phyloP scores from a whole-genome alignment of 83 land plant species.

The Picea engelmannii region DNA sequence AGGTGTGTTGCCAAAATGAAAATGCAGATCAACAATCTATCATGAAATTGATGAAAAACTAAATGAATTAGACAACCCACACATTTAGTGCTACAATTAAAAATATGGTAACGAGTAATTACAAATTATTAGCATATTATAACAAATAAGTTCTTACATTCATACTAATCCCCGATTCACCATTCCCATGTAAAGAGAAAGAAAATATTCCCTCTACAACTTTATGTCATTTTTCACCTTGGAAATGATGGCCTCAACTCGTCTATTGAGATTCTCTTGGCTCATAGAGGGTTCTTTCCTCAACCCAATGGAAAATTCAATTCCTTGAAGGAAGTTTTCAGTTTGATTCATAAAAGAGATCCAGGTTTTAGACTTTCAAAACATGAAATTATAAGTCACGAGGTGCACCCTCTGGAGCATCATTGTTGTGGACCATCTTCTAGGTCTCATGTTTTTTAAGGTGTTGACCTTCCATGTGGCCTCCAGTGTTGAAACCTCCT shows the following conservation, averaged over 20 bases:
- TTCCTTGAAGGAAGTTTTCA: conserved; percentile 13
- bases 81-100: too few species aligned
- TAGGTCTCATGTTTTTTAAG: conserved; percentile 60
- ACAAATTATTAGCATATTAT: too few species aligned
- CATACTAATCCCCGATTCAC: conserved; percentile 17
- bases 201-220: conserved; percentile 61
- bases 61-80: too few species aligned
- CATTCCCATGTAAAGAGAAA: conserved; percentile 48
- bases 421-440: conserved; percentile 11
- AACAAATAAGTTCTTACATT: too few species aligned
- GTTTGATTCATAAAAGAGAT: conserved; percentile 43
- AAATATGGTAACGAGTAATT: too few species aligned
- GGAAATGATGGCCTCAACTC: conserved; percentile 74
- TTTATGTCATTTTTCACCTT: conserved; percentile 77
- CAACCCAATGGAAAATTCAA: neutral
- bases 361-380: too few species aligned
- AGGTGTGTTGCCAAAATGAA: too few species aligned
- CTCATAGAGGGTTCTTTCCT: conserved; percentile 55
- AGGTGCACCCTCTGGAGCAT: neutral
- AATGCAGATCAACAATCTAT: too few species aligned
- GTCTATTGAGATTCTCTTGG: conserved; percentile 71
- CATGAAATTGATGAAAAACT: too few species aligned
- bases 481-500: conserved; percentile 56
- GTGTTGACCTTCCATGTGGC: conserved; percentile 63
- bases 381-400: neutral